Percentiles rank a stretch among this genome's conserved stretches.
Evolutionary conservation across 768 basidiomycete species (phyloP).

Genomic region (Mycena leptocephala): DNA sequence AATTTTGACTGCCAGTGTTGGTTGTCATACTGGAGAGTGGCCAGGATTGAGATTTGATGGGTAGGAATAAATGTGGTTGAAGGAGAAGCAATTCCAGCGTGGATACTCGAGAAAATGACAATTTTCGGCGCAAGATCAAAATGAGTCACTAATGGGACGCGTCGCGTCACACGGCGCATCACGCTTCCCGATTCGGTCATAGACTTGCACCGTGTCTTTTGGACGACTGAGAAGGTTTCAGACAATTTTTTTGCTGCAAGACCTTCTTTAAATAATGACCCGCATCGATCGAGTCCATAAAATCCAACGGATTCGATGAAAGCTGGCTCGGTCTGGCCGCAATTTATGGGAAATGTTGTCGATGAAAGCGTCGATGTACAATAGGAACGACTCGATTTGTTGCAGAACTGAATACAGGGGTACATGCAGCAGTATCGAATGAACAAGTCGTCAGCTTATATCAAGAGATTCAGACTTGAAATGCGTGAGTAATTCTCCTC

Average conservation of each 20-base stretch:
- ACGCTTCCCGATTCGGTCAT: not conserved
- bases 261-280: not conserved
- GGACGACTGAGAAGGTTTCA: too few relatives aligned
- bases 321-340: not conserved
- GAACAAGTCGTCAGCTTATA: not conserved
- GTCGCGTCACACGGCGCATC: too few relatives aligned
- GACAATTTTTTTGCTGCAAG: not conserved
- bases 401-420: not conserved
- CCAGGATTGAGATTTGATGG: too few relatives aligned
- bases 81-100: too few relatives aligned
- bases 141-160: too few relatives aligned
- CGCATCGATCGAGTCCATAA: slow-evolving; percentile 1
- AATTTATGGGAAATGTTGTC: not conserved
- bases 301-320: not conserved
- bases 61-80: too few relatives aligned
- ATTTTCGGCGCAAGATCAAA: too few relatives aligned
- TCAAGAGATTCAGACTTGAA: not conserved
- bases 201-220: not conserved
- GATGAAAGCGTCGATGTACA: too few relatives aligned
- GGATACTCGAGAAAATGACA: too few relatives aligned
- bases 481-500: too few relatives aligned
- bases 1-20: too few relatives aligned
- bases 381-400: not conserved
- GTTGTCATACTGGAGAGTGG: too few relatives aligned
- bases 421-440: not conserved